phyloP scores from a whole-genome alignment of 805 yeast genomes.

The Candida manassasensis region DNA sequence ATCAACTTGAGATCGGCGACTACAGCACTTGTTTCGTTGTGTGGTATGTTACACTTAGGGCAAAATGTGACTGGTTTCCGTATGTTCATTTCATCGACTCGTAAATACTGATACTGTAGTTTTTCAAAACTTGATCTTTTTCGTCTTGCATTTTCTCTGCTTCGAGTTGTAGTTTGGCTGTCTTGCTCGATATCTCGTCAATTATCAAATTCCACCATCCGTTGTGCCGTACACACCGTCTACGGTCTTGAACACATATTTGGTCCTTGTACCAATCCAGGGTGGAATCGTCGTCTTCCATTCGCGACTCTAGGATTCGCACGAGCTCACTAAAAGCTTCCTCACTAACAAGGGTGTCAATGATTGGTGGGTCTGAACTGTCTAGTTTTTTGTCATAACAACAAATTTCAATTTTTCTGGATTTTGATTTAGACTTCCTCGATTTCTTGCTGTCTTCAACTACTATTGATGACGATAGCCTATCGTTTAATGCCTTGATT shows the following conservation, averaged over 20 bases:
- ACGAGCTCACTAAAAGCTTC: conserved; percentile 10
- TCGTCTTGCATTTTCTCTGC: conserved; percentile 24
- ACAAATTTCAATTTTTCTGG: conserved; percentile 47
- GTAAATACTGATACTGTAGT: conserved; percentile 30
- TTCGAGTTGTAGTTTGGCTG: conserved; percentile 31
- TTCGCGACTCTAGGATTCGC: conserved; percentile 14
- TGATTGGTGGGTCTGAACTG: neutral
- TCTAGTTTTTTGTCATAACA: conserved; percentile 40
- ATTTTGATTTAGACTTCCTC: too few species aligned
- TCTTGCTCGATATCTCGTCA: conserved; percentile 27
- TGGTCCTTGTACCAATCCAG: conserved; percentile 12
- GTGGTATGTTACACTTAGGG: too few species aligned
- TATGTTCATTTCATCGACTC: conserved; percentile 12
- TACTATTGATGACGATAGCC: conserved; percentile 12
- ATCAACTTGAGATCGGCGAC: too few species aligned
- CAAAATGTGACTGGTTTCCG: too few species aligned
- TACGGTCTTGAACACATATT: conserved; percentile 49
- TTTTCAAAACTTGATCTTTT: conserved; percentile 26
- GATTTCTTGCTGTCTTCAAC: conserved; percentile 10
- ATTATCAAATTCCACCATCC: conserved; percentile 42
- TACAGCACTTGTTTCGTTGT: too few species aligned
- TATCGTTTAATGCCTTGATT: conserved; percentile 35
- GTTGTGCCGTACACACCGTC: conserved; percentile 52
- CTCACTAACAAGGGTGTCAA: conserved; percentile 5
- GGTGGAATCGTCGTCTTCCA: conserved; percentile 10